Percentiles rank a stretch among this genome's conserved stretches.
Conservation (phyloP, 208 protist species). For the Trypanosoma lewisi region DNA sequence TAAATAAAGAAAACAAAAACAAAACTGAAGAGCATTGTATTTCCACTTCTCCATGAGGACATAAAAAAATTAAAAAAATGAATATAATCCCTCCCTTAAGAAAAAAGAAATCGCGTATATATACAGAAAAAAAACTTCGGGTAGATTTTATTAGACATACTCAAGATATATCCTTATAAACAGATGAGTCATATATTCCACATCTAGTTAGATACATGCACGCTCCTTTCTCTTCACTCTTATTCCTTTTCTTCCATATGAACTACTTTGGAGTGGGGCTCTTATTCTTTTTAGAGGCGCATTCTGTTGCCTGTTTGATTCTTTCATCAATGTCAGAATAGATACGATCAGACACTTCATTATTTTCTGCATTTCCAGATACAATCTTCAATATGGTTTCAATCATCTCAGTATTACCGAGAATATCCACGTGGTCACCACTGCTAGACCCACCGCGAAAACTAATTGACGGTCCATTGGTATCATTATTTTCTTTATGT, state of each 20-base stretch:
- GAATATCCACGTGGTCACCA: conserved; percentile 88
- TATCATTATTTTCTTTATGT: conserved; percentile 45
- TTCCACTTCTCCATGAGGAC: not conserved
- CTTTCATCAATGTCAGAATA: conserved; percentile 63
- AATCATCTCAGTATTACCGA: conserved; percentile 82
- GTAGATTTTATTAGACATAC: no score
- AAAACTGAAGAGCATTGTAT: conserved; percentile 7
- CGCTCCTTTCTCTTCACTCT: not conserved
- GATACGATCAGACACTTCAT: conserved; percentile 51
- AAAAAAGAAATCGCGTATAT: conserved; percentile 5
- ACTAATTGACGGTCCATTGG: conserved; percentile 26
- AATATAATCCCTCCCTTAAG: conserved; percentile 5
- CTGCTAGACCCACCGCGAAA: conserved; percentile 60
- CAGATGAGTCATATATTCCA: no score
- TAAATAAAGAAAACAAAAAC: no score
- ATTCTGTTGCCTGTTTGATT: conserved; percentile 39
- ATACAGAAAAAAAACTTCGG: no score
- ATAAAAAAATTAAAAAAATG: conserved; percentile 1
- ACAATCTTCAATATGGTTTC: conserved; percentile 77
- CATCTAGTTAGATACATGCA: not conserved
- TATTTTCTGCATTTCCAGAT: conserved; percentile 51
- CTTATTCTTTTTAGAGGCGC: conserved; percentile 24
- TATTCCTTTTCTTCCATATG: not conserved
- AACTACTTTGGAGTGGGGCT: not conserved
- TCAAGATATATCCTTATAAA: no score